A percentile compares a stretch with the other conserved stretches of the same genome.
Evolutionary conservation across 1,284 basidiomycete species (phyloP).

Genomic region (Cystobasidium pallidum): DNA sequence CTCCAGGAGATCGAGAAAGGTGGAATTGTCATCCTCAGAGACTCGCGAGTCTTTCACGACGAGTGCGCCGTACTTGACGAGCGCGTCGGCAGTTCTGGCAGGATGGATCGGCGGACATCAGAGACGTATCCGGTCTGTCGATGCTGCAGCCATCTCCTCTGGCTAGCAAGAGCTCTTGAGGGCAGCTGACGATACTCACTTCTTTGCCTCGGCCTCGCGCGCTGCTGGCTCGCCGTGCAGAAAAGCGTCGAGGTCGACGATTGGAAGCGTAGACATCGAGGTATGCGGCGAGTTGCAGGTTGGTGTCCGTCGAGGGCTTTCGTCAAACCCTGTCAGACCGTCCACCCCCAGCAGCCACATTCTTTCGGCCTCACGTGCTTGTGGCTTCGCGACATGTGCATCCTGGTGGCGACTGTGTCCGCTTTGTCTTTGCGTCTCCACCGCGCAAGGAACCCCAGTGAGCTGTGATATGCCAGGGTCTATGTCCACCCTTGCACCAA

Average conservation of each 20-base stretch:
- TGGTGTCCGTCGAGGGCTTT: too few species aligned
- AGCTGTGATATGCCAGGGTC: too few species aligned
- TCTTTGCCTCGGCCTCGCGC: conserved; percentile 60
- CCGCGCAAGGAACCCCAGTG: too few species aligned
- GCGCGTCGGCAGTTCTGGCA: conserved; percentile 72
- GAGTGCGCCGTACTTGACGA: conserved; percentile 78
- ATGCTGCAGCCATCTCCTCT: not conserved
- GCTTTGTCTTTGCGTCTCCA: too few species aligned
- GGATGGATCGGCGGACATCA: not conserved
- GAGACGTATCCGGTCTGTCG: not conserved
- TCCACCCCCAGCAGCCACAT: too few species aligned
- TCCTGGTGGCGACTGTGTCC: too few species aligned
- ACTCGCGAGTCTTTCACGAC: conserved; percentile 79
- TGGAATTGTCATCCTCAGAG: conserved; percentile 76
- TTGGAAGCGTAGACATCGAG: conserved; percentile 62
- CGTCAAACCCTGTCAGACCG: too few species aligned
- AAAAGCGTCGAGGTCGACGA: conserved; percentile 77
- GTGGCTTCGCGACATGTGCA: too few species aligned
- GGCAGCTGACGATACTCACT: conserved; percentile 66
- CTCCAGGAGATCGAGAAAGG: conserved; percentile 72
- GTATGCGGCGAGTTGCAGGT: not conserved
- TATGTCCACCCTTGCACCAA: not conserved
- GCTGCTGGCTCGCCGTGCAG: conserved; percentile 59
- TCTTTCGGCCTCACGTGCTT: too few species aligned
- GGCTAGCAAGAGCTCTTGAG: not conserved